Conservation (phyloP, 257 asterid genomes). For the Oldenlandia corymbosa region DNA sequence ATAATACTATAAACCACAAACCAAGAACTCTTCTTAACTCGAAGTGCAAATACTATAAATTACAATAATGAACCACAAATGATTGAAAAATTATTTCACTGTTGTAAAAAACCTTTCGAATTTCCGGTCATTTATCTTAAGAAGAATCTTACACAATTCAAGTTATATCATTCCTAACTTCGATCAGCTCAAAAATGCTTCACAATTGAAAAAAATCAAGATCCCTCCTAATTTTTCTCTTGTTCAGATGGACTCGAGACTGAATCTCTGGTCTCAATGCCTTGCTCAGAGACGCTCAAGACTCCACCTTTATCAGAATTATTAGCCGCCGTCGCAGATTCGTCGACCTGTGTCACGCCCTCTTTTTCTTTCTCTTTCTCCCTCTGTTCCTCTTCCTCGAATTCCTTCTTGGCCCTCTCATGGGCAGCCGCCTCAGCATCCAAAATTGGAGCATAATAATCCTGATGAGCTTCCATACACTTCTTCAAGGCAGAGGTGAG, state of each 20-base stretch:
- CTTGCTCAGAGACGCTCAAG: conserved; percentile 22
- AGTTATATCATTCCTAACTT: too few relatives aligned
- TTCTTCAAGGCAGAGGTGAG: conserved; percentile 47
- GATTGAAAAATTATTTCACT: conserved; percentile 27
- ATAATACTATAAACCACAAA: background rate
- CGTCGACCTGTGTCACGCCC: conserved; percentile 8
- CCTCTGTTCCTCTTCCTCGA: too few relatives aligned
- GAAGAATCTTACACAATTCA: conserved; percentile 17
- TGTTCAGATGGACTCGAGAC: conserved; percentile 15
- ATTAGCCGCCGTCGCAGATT: background rate
- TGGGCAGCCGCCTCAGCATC: conserved; percentile 59
- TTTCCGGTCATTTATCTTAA: conserved; percentile 23
- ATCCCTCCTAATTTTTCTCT: conserved; percentile 2
- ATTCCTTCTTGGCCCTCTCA: conserved; percentile 44
- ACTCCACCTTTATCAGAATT: conserved; percentile 13
- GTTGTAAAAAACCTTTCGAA: conserved; percentile 14
- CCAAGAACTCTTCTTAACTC: background rate
- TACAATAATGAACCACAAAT: background rate
- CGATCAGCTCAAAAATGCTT: background rate
- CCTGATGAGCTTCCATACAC: conserved; percentile 78
- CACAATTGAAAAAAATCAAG: conserved; percentile 7
- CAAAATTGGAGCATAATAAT: conserved; percentile 64
- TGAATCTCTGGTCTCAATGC: conserved; percentile 10
- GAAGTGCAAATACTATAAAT: background rate
- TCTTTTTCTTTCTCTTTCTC: conserved; percentile 31